Evolutionary conservation across 1,284 basidiomycete species (phyloP).

Genomic region (Pascua sp.): DNA sequence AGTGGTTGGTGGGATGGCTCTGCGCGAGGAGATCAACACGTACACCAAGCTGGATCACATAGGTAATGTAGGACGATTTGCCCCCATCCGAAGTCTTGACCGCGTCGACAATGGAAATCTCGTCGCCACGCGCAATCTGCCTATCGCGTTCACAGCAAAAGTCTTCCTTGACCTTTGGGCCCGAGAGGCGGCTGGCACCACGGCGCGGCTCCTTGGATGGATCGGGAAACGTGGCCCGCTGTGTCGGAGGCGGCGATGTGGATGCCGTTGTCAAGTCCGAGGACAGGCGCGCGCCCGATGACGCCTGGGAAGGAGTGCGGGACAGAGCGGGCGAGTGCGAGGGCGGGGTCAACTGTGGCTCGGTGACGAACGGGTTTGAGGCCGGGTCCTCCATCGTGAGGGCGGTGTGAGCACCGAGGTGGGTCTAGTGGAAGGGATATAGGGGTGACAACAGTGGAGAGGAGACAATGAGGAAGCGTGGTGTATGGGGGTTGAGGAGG

Average conservation of each 20-base stretch:
- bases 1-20: too few species aligned
- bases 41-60: conserved; percentile 88
- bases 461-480: neutral
- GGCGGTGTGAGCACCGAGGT: too few species aligned
- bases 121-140: conserved; percentile 41
- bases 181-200: conserved; percentile 30
- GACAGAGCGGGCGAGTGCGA: conserved; percentile 12
- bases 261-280: conserved; percentile 26
- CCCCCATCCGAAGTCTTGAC: conserved; percentile 88
- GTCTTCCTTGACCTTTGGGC: conserved; percentile 42
- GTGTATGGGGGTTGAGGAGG: neutral
- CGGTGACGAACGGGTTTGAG: conserved; percentile 18
- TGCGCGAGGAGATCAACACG: conserved; percentile 39
- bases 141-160: conserved; percentile 47
- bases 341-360: conserved; percentile 7
- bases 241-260: conserved; percentile 45
- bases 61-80: conserved; percentile 85
- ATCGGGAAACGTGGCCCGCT: conserved; percentile 46
- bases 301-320: conserved; percentile 12
- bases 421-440: too few species aligned
- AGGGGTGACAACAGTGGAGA: too few species aligned
- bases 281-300: conserved; percentile 2
- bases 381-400: conserved; percentile 19
- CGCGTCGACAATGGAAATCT: conserved; percentile 72
- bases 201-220: conserved; percentile 39